These are phyloP conservation scores for Exophiala aquamarina DNA, from an alignment of 2,329 filamentous ascomycete genomes.

Conservation along the genomic window DNA sequence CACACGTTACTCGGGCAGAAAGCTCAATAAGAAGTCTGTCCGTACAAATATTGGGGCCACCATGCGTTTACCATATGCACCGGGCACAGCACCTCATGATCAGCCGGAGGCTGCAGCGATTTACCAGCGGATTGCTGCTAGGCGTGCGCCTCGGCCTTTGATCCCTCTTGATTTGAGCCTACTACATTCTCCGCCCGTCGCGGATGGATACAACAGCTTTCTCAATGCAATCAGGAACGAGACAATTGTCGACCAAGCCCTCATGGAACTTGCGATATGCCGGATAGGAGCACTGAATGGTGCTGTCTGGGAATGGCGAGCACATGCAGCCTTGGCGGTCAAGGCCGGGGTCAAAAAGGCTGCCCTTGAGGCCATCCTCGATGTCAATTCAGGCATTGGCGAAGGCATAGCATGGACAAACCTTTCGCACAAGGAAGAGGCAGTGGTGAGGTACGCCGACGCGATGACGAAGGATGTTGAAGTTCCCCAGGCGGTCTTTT, in stretches of 20 bases:
- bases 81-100: slow-evolving; percentile 27
- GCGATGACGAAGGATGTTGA: slow-evolving; percentile 75
- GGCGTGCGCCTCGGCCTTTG: slow-evolving; percentile 67
- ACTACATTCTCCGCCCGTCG: slow-evolving; percentile 71
- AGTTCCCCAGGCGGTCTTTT: slow-evolving; percentile 69
- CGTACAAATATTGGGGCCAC: too few species aligned
- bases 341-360: slow-evolving; percentile 35
- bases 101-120: slow-evolving; percentile 45
- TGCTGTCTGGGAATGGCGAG: slow-evolving; percentile 82
- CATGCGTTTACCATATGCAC: slow-evolving; percentile 41
- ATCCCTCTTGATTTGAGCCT: slow-evolving; percentile 74
- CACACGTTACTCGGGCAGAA: too few species aligned
- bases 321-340: slow-evolving; percentile 68
- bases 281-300: slow-evolving; percentile 76
- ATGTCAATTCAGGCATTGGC: slow-evolving; percentile 7
- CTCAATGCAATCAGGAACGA: slow-evolving; percentile 55
- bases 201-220: slow-evolving; percentile 67
- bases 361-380: slow-evolving; percentile 20
- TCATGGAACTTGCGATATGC: slow-evolving; percentile 77
- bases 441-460: slow-evolving; percentile 71
- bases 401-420: slow-evolving; percentile 26
- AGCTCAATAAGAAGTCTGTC: too few species aligned
- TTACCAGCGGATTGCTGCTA: slow-evolving; percentile 62
- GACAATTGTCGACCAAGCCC: slow-evolving; percentile 45
- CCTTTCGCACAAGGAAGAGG: slow-evolving; percentile 63